Conservation (phyloP, 2,329 filamentous ascomycete species). For the Curvularia verruculosa region DNA sequence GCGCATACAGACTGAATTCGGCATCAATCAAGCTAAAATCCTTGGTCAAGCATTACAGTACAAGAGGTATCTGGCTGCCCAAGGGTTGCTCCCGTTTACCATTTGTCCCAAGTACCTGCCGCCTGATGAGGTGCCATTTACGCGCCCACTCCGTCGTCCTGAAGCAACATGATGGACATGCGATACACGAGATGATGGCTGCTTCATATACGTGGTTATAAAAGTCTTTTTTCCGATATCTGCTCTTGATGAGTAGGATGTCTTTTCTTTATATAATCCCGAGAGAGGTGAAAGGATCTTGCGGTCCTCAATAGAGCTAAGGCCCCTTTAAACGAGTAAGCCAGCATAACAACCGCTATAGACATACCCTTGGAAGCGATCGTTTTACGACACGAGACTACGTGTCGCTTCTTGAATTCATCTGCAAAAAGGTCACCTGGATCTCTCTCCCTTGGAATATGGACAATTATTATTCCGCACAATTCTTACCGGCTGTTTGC, state of each 20-base stretch:
- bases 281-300: background rate
- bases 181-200: background rate
- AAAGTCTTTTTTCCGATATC: background rate
- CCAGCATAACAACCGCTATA: too few species aligned
- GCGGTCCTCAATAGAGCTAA: background rate
- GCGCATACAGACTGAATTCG: constrained; percentile 62
- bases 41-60: constrained; percentile 30
- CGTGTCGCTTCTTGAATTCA: background rate
- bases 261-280: background rate
- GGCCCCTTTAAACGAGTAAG: too few species aligned
- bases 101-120: constrained; percentile 25
- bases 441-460: background rate
- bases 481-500: background rate
- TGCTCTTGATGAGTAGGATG: background rate
- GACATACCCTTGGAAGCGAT: too few species aligned
- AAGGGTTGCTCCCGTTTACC: constrained; percentile 5
- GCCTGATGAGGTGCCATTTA: constrained; percentile 1
- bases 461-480: background rate
- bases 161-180: background rate
- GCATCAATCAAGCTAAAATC: constrained; percentile 43
- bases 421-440: background rate
- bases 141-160: background rate
- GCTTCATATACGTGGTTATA: background rate
- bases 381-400: too few species aligned
- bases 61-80: constrained; percentile 25